Conservation (phyloP, 78 protist species). For the Pelomyxa schiedti region DNA sequence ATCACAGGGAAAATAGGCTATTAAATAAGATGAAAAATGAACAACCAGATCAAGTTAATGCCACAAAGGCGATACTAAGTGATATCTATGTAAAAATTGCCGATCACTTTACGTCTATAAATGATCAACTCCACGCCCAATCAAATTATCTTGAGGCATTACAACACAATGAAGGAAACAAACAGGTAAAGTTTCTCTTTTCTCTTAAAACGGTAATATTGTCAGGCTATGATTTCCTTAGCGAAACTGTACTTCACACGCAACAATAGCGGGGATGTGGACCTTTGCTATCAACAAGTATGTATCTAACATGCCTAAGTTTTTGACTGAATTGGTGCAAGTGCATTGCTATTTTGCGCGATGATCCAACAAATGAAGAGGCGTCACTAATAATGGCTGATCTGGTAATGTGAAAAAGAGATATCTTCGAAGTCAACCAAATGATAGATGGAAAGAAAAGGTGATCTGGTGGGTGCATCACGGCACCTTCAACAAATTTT, state of each 20-base stretch:
- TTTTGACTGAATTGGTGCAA: too few species aligned
- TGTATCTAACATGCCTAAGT: too few species aligned
- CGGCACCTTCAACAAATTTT: slow-evolving; percentile 44
- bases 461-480: slow-evolving; percentile 31
- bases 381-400: slow-evolving; percentile 66
- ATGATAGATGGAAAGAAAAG: slow-evolving; percentile 39
- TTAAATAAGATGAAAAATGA: slow-evolving; percentile 3
- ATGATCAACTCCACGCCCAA: slow-evolving; percentile 8
- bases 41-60: slow-evolving; percentile 3
- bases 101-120: neutral
- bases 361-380: slow-evolving; percentile 26
- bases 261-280: slow-evolving; percentile 45
- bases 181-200: neutral
- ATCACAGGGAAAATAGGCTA: neutral
- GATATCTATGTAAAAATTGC: slow-evolving; percentile 19
- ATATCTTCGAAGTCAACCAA: too few species aligned
- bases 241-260: slow-evolving; percentile 21
- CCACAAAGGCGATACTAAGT: neutral
- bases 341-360: slow-evolving; percentile 20
- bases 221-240: slow-evolving; percentile 28
- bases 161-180: slow-evolving; percentile 10
- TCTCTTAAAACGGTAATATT: neutral
- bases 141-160: slow-evolving; percentile 33
- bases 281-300: slow-evolving; percentile 23
- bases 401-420: too few species aligned